These are phyloP conservation scores for Limnanthes douglasii DNA, from an alignment of 345 rosid species.

Conservation along the genomic window DNA sequence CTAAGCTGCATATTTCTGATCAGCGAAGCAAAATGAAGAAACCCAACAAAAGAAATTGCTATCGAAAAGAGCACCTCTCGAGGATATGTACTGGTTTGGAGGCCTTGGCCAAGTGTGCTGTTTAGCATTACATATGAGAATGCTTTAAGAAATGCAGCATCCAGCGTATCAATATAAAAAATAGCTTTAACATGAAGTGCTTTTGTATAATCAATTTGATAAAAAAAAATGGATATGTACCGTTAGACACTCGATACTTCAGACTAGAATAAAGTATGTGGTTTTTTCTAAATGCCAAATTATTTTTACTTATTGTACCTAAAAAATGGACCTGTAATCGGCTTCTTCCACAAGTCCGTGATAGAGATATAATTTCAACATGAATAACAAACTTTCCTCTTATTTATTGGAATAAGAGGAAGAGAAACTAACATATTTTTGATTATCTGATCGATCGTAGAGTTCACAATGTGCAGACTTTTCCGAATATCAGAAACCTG, in stretches of 20 bases:
- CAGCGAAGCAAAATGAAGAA: slow-evolving; percentile 54
- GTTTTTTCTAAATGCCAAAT: not conserved
- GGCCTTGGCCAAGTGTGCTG: too few relatives aligned
- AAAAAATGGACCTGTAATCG: too few relatives aligned
- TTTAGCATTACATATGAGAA: too few relatives aligned
- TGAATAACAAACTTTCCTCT: too few relatives aligned
- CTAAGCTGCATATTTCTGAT: too few relatives aligned
- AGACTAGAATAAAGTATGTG: too few relatives aligned
- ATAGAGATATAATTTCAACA: too few relatives aligned
- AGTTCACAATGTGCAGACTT: slow-evolving; percentile 57
- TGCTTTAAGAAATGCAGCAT: too few relatives aligned
- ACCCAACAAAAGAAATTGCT: slow-evolving; percentile 40
- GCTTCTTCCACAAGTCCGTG: too few relatives aligned
- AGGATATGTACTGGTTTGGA: slow-evolving; percentile 45
- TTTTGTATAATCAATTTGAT: not conserved
- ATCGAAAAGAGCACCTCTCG: slow-evolving; percentile 61
- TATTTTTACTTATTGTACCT: slow-evolving; percentile 18
- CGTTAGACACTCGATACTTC: too few relatives aligned
- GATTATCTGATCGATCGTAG: slow-evolving; percentile 70
- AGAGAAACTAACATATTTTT: slow-evolving; percentile 1
- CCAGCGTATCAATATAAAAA: not conserved
- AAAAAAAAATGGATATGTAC: too few relatives aligned
- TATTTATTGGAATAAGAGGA: too few relatives aligned
- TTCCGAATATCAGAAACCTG: slow-evolving; percentile 73
- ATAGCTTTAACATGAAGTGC: not conserved